phyloP scores from a whole-genome alignment of 768 basidiomycete species.

The Sutorius australiensis region DNA sequence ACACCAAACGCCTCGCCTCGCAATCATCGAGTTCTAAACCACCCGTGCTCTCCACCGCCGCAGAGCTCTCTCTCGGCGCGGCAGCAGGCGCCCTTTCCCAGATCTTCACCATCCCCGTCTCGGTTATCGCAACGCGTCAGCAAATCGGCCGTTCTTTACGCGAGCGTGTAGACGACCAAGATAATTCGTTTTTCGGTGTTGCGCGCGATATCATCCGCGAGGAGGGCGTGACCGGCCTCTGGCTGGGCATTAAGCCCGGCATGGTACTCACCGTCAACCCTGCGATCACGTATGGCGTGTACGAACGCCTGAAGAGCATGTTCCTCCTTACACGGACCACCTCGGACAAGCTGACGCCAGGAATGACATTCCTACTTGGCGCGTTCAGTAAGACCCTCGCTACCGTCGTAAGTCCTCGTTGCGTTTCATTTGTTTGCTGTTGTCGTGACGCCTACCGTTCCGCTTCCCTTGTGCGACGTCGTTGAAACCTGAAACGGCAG shows the following conservation, averaged over 20 bases:
- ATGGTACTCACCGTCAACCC: constrained; percentile 97
- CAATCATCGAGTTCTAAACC: constrained; percentile 60
- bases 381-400: constrained; percentile 93
- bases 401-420: constrained; percentile 64
- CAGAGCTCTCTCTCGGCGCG: constrained; percentile 87
- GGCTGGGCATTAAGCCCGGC: constrained; percentile 90
- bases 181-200: constrained; percentile 76
- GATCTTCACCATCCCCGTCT: constrained; percentile 96
- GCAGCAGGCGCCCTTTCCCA: constrained; percentile 92
- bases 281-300: constrained; percentile 94
- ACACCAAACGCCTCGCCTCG: constrained; percentile 65
- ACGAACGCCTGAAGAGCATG: constrained; percentile 83
- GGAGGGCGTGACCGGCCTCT: constrained; percentile 83
- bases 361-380: constrained; percentile 80
- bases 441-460: no score
- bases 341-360: constrained; percentile 65
- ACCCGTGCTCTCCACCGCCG: constrained; percentile 63
- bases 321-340: constrained; percentile 54
- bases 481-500: constrained; percentile 35
- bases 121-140: constrained; percentile 96
- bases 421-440: no score
- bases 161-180: constrained; percentile 21
- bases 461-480: no score
- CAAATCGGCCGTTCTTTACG: constrained; percentile 63
- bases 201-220: constrained; percentile 85